Evolutionary conservation across 108 stramenopile species (phyloP).

Genomic region (Chaetoceros tenuissimus): DNA sequence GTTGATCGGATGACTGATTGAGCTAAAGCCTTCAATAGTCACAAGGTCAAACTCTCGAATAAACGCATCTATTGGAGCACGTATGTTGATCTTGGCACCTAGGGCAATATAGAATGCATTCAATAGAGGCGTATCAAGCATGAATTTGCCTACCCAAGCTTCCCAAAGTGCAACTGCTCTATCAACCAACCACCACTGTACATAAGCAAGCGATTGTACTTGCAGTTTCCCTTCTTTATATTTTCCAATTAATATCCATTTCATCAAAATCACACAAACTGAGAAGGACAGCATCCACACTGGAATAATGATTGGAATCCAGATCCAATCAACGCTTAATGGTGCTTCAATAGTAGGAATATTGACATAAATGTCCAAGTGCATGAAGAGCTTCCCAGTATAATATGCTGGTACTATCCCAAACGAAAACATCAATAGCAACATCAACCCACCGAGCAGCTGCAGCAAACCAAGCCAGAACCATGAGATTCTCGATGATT

Average conservation of each 20-base stretch:
- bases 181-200: conserved; percentile 7
- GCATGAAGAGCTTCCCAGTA: conserved; percentile 1
- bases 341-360: neutral
- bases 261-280: neutral
- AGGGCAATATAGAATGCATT: conserved; percentile 2
- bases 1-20: neutral
- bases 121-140: conserved; percentile 5
- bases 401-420: conserved; percentile 4
- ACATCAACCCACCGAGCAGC: neutral
- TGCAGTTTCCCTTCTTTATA: neutral
- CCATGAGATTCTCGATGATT: neutral
- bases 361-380: neutral
- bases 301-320: neutral
- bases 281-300: conserved; percentile 3
- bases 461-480: neutral
- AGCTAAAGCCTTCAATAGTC: neutral
- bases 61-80: neutral
- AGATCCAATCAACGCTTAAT: too few relatives aligned
- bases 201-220: neutral
- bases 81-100: neutral
- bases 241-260: conserved; percentile 9
- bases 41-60: conserved; percentile 8
- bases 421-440: conserved; percentile 5
- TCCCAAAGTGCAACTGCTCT: neutral
- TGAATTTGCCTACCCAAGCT: neutral